Conservation (phyloP, 768 basidiomycete genomes). For the Solioccasus polychromus region DNA sequence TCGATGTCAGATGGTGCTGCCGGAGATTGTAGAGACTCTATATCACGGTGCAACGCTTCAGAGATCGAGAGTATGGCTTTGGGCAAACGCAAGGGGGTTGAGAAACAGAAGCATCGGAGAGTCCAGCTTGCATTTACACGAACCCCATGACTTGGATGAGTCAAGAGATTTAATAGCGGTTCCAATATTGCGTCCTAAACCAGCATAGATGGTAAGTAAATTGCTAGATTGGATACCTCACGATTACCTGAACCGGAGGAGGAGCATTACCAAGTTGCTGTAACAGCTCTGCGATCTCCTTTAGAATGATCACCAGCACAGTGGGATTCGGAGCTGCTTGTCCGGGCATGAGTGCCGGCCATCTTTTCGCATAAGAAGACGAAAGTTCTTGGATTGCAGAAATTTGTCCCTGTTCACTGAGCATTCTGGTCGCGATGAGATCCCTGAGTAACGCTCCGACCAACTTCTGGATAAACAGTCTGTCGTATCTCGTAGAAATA, state of each 20-base stretch:
- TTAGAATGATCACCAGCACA: slow-evolving; percentile 69
- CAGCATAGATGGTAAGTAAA: background rate
- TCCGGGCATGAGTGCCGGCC: slow-evolving; percentile 92
- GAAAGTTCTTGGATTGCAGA: slow-evolving; percentile 85
- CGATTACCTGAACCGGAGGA: slow-evolving; percentile 72
- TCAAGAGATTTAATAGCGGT: slow-evolving; percentile 78
- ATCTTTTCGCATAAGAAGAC: slow-evolving; percentile 78
- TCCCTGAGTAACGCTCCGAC: slow-evolving; percentile 80
- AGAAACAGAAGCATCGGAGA: slow-evolving; percentile 86
- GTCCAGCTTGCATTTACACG: slow-evolving; percentile 86
- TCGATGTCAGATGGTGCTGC: slow-evolving; percentile 69
- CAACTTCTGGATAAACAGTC: slow-evolving; percentile 64
- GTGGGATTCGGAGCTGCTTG: slow-evolving; percentile 64
- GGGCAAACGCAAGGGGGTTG: slow-evolving; percentile 81
- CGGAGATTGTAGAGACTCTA: slow-evolving; percentile 69
- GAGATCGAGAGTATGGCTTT: slow-evolving; percentile 73
- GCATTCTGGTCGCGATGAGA: slow-evolving; percentile 81
- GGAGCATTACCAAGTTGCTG: slow-evolving; percentile 92
- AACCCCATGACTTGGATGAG: slow-evolving; percentile 86
- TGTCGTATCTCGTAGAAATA: slow-evolving; percentile 65
- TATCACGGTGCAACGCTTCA: slow-evolving; percentile 82
- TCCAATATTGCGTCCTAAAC: slow-evolving; percentile 80
- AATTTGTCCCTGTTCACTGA: slow-evolving; percentile 94
- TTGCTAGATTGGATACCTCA: background rate
- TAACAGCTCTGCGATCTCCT: slow-evolving; percentile 82